Conservation (phyloP, 768 basidiomycete species). For the Rhodotorula taiwanensis region DNA sequence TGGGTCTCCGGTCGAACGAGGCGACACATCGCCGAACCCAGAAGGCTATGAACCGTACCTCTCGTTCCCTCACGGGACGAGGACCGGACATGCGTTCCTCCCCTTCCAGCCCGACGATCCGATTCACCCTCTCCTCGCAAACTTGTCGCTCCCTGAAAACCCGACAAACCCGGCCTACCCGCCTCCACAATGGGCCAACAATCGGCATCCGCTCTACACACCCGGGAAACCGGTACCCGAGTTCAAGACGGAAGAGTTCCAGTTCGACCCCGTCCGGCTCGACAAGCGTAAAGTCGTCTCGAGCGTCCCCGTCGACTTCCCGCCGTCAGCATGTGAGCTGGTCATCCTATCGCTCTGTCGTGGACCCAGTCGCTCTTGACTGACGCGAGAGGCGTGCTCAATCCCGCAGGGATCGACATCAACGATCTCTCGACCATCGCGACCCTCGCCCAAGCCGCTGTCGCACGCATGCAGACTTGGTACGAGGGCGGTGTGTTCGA, state of each 20-base stretch:
- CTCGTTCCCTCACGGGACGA: not conserved
- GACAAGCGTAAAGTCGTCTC: slow-evolving; percentile 7
- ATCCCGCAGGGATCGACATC: slow-evolving; percentile 15
- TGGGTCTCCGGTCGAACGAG: too few relatives aligned
- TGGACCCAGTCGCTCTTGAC: not conserved
- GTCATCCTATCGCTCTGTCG: not conserved
- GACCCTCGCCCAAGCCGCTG: slow-evolving; percentile 10
- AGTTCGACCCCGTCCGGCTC: not conserved
- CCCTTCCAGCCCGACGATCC: not conserved
- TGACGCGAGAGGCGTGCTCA: too few relatives aligned
- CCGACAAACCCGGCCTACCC: slow-evolving; percentile 9
- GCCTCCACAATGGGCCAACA: not conserved
- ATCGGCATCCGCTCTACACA: slow-evolving; percentile 7
- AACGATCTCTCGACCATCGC: slow-evolving; percentile 23
- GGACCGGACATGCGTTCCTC: not conserved
- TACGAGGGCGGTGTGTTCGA: slow-evolving; percentile 23
- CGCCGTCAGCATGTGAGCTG: slow-evolving; percentile 7
- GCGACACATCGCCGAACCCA: too few relatives aligned
- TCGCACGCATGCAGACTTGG: slow-evolving; percentile 27
- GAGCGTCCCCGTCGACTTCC: slow-evolving; percentile 1
- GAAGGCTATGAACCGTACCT: slow-evolving; percentile 3
- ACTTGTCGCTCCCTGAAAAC: not conserved
- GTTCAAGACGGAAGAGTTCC: slow-evolving; percentile 1
- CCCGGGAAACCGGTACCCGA: not conserved
- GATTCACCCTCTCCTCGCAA: not conserved